Evolutionary conservation across 2,329 filamentous ascomycete genomes (phyloP), one percentile per base, ranked within the genome.

Genomic region (Gremmenia infestans): DNA sequence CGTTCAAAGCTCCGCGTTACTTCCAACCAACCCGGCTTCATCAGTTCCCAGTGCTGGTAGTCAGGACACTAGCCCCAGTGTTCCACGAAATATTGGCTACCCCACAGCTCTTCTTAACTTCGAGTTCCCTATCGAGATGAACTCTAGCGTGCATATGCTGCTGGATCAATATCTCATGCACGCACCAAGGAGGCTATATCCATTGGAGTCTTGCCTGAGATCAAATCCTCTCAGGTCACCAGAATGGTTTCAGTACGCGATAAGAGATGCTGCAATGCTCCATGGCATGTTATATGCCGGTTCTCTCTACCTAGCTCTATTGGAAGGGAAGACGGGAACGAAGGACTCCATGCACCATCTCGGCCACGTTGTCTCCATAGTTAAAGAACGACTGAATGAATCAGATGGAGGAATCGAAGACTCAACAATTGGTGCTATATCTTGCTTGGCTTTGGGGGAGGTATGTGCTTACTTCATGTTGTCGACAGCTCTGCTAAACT

Each of bases 381-480:
- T 65, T n/a, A 60, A 63, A n/a, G 39, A 58, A 32, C 54, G 58
- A 17, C 23, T 63, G 14, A 17, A 8, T 12, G 48, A 50, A 9
- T 50, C 57, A 17, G 32, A 14, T 11, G n/a, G 22, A 6, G 28
- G 28, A 9, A 40, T 60, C 14, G 50, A 54, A 2, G 60, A 65
- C 50, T 50, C 55, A 3, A 62, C 54, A 0, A 50, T 63, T 40
- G 61, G 60, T 4, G 60, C 62, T 17, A 50, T 65, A n/a, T 60
- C 57, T 36, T 66, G 63, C 32, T 42, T 65, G 12, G 62, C 62
- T 22, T 32, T 64, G 15, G 63, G 63, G 15, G 63, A 60, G 53
- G 57, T 62, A n/a, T 37, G n/a, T 40, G 42, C 32, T 45, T 5
- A 6, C 17, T 22, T 1, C 8, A 22, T 6, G 14, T 12, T 14